phyloP scores from a whole-genome alignment of 345 rosid species.

The Bruguiera parviflora region DNA sequence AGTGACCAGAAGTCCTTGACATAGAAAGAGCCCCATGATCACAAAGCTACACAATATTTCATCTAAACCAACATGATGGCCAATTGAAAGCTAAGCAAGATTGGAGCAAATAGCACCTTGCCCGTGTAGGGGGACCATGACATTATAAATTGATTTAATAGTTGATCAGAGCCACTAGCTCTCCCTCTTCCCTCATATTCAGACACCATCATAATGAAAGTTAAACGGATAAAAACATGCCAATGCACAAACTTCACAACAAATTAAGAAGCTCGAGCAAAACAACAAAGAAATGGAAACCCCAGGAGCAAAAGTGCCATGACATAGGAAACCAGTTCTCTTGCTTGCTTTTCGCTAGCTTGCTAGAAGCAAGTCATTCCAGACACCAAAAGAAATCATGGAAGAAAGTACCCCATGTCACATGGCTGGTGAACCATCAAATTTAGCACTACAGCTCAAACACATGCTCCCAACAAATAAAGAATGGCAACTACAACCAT shows the following conservation, averaged over 20 bases:
- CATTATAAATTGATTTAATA: background rate
- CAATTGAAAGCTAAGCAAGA: background rate
- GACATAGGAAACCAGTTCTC: too few species aligned
- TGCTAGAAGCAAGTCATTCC: too few species aligned
- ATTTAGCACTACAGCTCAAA: too few species aligned
- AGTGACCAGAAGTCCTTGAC: background rate
- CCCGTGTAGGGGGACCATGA: background rate
- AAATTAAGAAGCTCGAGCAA: background rate
- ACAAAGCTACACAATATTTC: background rate
- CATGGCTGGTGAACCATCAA: too few species aligned
- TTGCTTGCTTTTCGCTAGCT: too few species aligned
- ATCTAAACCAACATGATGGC: background rate
- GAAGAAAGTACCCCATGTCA: too few species aligned
- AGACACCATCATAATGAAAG: background rate
- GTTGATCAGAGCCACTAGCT: background rate
- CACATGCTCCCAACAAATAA: too few species aligned
- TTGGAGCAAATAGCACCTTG: background rate
- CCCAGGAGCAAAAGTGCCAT: too few species aligned
- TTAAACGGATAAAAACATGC: background rate
- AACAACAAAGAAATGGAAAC: too few species aligned
- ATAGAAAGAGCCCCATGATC: background rate
- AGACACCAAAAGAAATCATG: too few species aligned
- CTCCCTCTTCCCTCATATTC: background rate
- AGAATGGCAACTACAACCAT: too few species aligned
- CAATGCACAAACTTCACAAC: background rate